Evolutionary conservation across 805 yeast species (phyloP).

Genomic region (Saccharomycopsis microspora): DNA sequence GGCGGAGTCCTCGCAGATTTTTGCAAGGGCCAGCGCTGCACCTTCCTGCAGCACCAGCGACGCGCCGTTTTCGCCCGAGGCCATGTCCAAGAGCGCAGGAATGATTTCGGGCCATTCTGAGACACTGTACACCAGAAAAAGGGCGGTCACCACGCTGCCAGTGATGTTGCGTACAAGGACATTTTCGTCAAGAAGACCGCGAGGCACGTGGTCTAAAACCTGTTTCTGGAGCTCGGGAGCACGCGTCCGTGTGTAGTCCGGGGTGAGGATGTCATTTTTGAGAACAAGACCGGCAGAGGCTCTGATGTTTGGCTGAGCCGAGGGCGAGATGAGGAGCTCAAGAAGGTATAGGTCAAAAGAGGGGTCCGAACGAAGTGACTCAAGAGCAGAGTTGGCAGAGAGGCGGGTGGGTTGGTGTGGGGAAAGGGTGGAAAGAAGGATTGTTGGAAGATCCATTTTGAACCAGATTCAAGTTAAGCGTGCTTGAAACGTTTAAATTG

Average conservation of each 20-base stretch:
- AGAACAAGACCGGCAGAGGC: constrained; percentile 84
- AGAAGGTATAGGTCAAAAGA: constrained; percentile 77
- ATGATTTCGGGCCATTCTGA: constrained; percentile 64
- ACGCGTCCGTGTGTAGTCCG: constrained; percentile 19
- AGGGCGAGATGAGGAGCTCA: constrained; percentile 45
- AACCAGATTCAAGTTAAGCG: too few relatives aligned
- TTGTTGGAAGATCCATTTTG: constrained; percentile 15
- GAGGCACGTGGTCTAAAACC: constrained; percentile 26
- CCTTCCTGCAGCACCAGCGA: constrained; percentile 46
- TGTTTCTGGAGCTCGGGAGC: constrained; percentile 24
- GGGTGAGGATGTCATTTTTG: constrained; percentile 57
- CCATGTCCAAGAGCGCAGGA: constrained; percentile 55
- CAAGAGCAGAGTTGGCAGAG: constrained; percentile 64
- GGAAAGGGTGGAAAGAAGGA: constrained; percentile 65
- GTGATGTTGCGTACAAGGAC: constrained; percentile 74
- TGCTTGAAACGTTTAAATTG: too few relatives aligned
- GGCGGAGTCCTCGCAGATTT: constrained; percentile 85
- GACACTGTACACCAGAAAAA: constrained; percentile 58
- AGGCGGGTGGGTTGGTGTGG: constrained; percentile 40
- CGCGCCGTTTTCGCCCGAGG: constrained; percentile 34
- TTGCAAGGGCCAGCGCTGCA: constrained; percentile 69
- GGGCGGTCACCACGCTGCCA: constrained; percentile 79
- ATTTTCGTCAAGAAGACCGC: constrained; percentile 41
- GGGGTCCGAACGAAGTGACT: constrained; percentile 55
- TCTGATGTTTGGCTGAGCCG: constrained; percentile 43